A percentile compares a stretch with the other conserved stretches of the same genome.
phyloP scores from a whole-genome alignment of 805 yeast species.

The Wickerhamomyces sydowiorum region DNA sequence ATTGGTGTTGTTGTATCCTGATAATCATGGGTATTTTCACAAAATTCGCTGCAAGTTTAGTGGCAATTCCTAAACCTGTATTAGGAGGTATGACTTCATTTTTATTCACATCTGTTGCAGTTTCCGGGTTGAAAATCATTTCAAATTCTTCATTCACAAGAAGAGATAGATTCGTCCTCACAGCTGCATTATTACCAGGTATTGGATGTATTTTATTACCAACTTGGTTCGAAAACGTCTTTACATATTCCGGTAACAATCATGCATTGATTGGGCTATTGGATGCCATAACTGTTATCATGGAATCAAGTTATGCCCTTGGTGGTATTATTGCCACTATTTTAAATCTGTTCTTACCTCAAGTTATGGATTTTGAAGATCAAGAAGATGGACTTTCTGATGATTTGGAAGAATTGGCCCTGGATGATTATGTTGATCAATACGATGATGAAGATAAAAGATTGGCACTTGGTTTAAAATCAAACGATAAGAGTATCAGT shows the following conservation, averaged over 20 bases:
- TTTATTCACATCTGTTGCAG: conserved; percentile 70
- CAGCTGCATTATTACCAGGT: conserved; percentile 61
- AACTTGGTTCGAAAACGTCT: conserved; percentile 57
- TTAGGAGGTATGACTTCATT: conserved; percentile 88
- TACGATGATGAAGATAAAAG: conserved; percentile 14
- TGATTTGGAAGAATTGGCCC: conserved; percentile 16
- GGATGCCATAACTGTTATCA: conserved; percentile 61
- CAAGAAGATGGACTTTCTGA: conserved; percentile 10
- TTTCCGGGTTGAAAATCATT: conserved; percentile 66
- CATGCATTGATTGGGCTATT: conserved; percentile 51
- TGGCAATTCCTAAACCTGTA: conserved; percentile 72
- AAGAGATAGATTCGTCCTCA: conserved; percentile 67
- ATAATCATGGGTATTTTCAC: conserved; percentile 84
- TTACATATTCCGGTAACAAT: conserved; percentile 63
- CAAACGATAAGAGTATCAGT: background rate
- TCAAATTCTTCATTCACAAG: conserved; percentile 49
- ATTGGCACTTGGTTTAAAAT: background rate
- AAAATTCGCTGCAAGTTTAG: conserved; percentile 84
- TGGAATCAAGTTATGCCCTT: conserved; percentile 71
- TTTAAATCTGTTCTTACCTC: conserved; percentile 58
- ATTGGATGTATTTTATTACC: conserved; percentile 62
- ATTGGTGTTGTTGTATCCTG: conserved; percentile 73
- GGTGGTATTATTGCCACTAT: conserved; percentile 61
- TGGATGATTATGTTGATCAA: conserved; percentile 21
- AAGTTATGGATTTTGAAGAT: conserved; percentile 41